Evolutionary conservation across 148 eudicot species (phyloP).

Genomic region (Rhododendron ferrugineum): DNA sequence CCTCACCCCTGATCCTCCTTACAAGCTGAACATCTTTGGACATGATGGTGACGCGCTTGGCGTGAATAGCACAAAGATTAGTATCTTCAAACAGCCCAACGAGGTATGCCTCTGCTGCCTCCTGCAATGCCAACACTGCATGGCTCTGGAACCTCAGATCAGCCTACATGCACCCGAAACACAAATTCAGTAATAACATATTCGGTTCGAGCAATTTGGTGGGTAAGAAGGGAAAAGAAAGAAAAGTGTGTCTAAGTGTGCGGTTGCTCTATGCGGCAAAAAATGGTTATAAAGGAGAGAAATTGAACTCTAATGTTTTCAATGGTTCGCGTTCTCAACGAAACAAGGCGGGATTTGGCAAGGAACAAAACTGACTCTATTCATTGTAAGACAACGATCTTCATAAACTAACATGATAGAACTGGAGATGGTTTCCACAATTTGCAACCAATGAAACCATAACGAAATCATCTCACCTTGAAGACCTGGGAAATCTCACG

Average conservation of each 20-base stretch:
- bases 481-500: conserved; percentile 25
- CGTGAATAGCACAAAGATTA: conserved; percentile 8
- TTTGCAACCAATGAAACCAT: background rate
- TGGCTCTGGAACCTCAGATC: conserved; percentile 14
- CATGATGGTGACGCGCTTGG: conserved; percentile 11
- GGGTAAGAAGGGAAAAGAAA: too few relatives aligned
- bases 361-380: too few relatives aligned
- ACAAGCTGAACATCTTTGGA: conserved; percentile 3
- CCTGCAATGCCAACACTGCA: conserved; percentile 14
- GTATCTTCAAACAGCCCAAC: conserved; percentile 14
- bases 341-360: background rate
- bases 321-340: background rate
- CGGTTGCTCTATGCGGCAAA: too few relatives aligned
- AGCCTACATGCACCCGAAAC: conserved; percentile 4
- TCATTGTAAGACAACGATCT: background rate
- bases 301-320: background rate
- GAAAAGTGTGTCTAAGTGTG: too few relatives aligned
- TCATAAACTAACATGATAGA: background rate
- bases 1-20: conserved; percentile 13
- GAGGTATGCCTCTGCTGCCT: conserved; percentile 13
- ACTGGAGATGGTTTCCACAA: background rate
- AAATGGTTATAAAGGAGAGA: background rate
- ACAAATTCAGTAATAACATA: background rate
- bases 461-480: conserved; percentile 2
- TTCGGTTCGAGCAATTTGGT: too few relatives aligned